These are phyloP conservation scores for Marasmius fiardii DNA, from an alignment of 1,284 basidiomycete species.

Conservation along the genomic window DNA sequence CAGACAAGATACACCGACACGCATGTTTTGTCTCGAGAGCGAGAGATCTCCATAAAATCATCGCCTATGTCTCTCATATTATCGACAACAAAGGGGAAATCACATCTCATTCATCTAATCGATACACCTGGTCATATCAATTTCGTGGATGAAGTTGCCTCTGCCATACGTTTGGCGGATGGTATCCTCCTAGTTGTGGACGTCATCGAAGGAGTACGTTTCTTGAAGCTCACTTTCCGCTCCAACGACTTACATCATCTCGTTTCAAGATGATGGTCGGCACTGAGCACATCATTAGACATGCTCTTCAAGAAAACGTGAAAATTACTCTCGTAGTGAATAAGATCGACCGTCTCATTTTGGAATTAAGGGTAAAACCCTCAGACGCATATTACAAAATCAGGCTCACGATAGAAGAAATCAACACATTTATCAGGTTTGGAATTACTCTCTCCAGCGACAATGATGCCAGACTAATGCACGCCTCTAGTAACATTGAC, in stretches of 20 bases:
- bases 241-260: not conserved
- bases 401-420: slow-evolving; percentile 97
- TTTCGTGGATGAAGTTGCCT: slow-evolving; percentile 95
- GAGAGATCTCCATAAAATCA: slow-evolving; percentile 95
- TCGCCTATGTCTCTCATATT: slow-evolving; percentile 94
- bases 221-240: slow-evolving; percentile 7
- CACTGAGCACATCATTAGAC: slow-evolving; percentile 82
- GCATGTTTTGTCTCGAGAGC: slow-evolving; percentile 83
- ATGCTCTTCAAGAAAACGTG: slow-evolving; percentile 84
- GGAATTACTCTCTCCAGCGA: slow-evolving; percentile 15
- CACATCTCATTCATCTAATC: slow-evolving; percentile 89
- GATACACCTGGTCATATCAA: slow-evolving; percentile 99
- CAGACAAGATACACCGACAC: slow-evolving; percentile 94
- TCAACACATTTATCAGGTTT: slow-evolving; percentile 92
- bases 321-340: slow-evolving; percentile 95
- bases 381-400: slow-evolving; percentile 98
- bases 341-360: slow-evolving; percentile 96
- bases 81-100: slow-evolving; percentile 87
- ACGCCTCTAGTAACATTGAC: slow-evolving; percentile 70
- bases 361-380: slow-evolving; percentile 95
- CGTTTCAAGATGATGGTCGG: slow-evolving; percentile 77
- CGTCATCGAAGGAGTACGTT: slow-evolving; percentile 86
- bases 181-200: slow-evolving; percentile 95
- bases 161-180: slow-evolving; percentile 85
- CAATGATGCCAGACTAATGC: slow-evolving; percentile 3